These are phyloP conservation scores for Aspergillus sp. DNA, from an alignment of 2,329 filamentous ascomycete genomes.

Conservation along the genomic window DNA sequence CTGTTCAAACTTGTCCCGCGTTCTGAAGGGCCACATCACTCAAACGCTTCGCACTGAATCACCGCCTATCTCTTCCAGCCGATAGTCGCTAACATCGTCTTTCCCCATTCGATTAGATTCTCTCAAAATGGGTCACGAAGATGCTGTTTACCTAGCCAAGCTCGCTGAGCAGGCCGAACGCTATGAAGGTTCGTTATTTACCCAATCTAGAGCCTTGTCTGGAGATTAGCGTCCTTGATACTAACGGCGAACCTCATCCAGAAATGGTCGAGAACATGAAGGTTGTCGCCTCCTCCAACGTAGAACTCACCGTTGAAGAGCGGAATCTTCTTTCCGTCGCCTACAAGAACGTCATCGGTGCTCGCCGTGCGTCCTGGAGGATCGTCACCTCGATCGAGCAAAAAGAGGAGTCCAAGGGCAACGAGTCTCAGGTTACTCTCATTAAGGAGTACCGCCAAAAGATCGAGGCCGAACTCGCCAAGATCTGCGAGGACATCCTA, in stretches of 20 bases:
- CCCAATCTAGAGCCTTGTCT: not conserved
- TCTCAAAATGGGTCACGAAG: slow-evolving; percentile 95
- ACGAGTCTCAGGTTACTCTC: slow-evolving; percentile 80
- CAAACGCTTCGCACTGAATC: not conserved
- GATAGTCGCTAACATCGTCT: slow-evolving; percentile 8
- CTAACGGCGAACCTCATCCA: slow-evolving; percentile 43
- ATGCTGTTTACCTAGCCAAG: slow-evolving; percentile 99
- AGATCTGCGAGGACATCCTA: slow-evolving; percentile 97
- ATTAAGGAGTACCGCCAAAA: slow-evolving; percentile 99
- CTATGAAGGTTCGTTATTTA: slow-evolving; percentile 82
- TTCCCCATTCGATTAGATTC: slow-evolving; percentile 25
- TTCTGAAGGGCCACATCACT: slow-evolving; percentile 1
- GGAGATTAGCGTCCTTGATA: slow-evolving; percentile 5
- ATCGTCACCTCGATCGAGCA: slow-evolving; percentile 98
- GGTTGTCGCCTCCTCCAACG: slow-evolving; percentile 85
- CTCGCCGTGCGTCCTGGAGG: slow-evolving; percentile 95
- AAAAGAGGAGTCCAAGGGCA: slow-evolving; percentile 99
- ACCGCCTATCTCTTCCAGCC: not conserved
- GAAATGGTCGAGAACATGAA: slow-evolving; percentile 99
- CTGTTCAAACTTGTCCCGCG: not conserved
- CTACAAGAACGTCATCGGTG: slow-evolving; percentile 99
- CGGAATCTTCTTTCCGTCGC: slow-evolving; percentile 95
- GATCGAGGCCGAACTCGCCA: slow-evolving; percentile 94
- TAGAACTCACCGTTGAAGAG: slow-evolving; percentile 86
- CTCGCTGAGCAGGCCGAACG: slow-evolving; percentile 99